Percentiles rank a stretch among this genome's conserved stretches.
Conservation (phyloP, 257 asterid species). For the Lithospermum erythrorhizon region DNA sequence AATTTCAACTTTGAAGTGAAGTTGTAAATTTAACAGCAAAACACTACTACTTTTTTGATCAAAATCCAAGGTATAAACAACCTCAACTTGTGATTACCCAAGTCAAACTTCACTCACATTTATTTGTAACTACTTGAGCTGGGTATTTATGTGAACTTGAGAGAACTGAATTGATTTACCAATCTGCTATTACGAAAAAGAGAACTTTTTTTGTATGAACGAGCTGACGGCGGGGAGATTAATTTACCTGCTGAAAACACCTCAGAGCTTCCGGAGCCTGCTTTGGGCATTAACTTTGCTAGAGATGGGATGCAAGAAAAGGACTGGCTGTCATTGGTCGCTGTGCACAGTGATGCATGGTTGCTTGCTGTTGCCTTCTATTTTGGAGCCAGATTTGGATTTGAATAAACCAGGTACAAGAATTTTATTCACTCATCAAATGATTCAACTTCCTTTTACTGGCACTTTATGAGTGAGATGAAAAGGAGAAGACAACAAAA, state of each 20-base stretch:
- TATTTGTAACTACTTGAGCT: background rate
- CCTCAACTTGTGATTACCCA: no score
- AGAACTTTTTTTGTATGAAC: conserved; percentile 35
- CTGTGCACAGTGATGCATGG: conserved; percentile 44
- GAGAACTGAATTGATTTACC: background rate
- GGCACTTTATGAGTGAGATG: background rate
- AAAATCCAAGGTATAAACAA: no score
- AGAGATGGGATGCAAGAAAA: conserved; percentile 39
- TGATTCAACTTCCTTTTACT: background rate
- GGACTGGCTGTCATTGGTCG: conserved; percentile 35
- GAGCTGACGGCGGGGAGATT: no score
- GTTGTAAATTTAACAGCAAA: no score
- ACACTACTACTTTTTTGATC: background rate
- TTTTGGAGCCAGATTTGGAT: conserved; percentile 31
- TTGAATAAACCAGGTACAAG: conserved; percentile 28
- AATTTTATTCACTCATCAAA: background rate
- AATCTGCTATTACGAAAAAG: conserved; percentile 21
- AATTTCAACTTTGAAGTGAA: no score
- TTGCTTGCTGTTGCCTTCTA: conserved; percentile 33
- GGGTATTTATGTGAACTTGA: background rate
- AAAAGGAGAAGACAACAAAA: background rate
- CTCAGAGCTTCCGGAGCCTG: conserved; percentile 45
- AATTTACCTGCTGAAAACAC: conserved; percentile 34
- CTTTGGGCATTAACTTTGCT: conserved; percentile 36
- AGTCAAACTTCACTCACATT: background rate